Evolutionary conservation across 2,329 filamentous ascomycete genomes (phyloP), one percentile per base, ranked within the genome.

Genomic region (Neofusicoccum sp.): DNA sequence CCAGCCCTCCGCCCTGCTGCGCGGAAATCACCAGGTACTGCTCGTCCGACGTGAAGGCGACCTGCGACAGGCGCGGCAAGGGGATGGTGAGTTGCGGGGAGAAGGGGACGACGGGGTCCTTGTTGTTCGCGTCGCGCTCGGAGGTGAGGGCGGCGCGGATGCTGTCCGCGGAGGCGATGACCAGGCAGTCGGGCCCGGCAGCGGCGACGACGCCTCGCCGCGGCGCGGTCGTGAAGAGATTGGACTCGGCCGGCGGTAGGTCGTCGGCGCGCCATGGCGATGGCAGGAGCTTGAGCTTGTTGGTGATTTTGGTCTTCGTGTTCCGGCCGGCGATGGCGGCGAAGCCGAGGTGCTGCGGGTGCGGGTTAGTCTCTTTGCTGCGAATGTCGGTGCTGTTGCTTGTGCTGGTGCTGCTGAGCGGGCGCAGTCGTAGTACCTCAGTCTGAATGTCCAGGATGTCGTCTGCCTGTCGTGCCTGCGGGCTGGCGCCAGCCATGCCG

Each of bases 11-110:
- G 9, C 90, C 89, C 59, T 84, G 80, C 74, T 96, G 90, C 2
- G 91, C 90, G 9, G 91, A 91, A 28, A 97, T 80, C 36, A 96
- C 84, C 63, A 99, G 79, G 67, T 89, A 91, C 67, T 86, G 86
- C 71, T 97, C 96, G 69, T 96, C 90, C n/a, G 90, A 85, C 0
- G 91, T 93, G 73, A 99, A 99, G 14, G 88, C 87, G 20, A 99
- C 81, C 73, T 99, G 95, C 9, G 91, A 96, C 58, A 96, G 84
- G 67, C 89, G 87, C 69, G 89, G 85, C 68, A 96, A 82, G 1
- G 86, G 80, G 6, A 98, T 83, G 62, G 82, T 88, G 56, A 90
- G 79, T 71, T 93, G 86, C 3, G 93, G 89, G 62, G 86, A 79
- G 68, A 96, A 96, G 64, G 89, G 86, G 59, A 89, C 78, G 64